Evolutionary conservation across 108 stramenopile species (phyloP).

Genomic region (Schizochytrium sp.): DNA sequence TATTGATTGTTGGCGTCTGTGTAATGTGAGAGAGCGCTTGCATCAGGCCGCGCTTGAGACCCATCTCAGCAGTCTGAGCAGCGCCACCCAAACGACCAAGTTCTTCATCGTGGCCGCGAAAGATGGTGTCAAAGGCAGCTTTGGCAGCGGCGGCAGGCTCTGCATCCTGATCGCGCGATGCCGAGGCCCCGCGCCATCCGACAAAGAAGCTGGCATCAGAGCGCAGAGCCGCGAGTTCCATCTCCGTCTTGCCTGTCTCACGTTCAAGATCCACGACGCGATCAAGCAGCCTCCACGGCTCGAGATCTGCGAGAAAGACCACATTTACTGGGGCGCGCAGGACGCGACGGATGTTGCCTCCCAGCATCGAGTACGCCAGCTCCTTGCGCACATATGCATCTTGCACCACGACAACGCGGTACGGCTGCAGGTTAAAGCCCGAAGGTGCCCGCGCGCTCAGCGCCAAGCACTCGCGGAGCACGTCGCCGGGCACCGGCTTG

Average conservation of each 20-base stretch:
- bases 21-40: background rate
- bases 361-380: constrained; percentile 28
- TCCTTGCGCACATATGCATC: background rate
- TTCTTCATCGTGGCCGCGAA: background rate
- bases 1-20: background rate
- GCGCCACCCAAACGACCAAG: background rate
- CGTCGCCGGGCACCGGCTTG: background rate
- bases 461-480: constrained; percentile 20
- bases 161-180: background rate
- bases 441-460: constrained; percentile 21
- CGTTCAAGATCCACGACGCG: constrained; percentile 21
- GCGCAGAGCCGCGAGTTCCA: background rate
- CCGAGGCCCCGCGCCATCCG: background rate
- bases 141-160: background rate
- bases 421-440: constrained; percentile 38
- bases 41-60: background rate
- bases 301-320: constrained; percentile 39
- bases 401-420: constrained; percentile 35
- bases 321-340: constrained; percentile 30
- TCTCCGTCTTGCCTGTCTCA: background rate
- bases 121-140: background rate
- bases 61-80: background rate
- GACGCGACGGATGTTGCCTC: background rate
- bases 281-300: background rate
- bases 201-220: background rate